phyloP scores from a whole-genome alignment of 768 basidiomycete species.

The Hygrocybe punicea region DNA sequence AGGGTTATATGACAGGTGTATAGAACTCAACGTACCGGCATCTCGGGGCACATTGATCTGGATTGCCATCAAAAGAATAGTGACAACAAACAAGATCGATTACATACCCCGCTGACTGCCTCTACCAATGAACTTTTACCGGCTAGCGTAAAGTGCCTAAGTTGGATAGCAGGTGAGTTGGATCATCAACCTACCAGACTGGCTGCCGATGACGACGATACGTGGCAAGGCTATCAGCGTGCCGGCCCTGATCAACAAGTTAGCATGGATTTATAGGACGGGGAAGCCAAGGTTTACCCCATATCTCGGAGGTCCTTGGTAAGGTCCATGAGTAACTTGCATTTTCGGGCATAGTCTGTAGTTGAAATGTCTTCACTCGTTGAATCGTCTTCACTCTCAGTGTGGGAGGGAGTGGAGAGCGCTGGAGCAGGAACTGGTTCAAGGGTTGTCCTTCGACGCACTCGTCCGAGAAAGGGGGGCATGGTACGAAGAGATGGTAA shows the following conservation, averaged over 20 bases:
- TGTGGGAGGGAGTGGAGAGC: not conserved
- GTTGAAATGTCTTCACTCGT: slow-evolving; percentile 7
- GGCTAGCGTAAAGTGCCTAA: slow-evolving; percentile 30
- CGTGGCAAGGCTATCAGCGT: slow-evolving; percentile 45
- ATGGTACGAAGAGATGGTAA: no score
- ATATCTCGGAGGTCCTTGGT: slow-evolving; percentile 37
- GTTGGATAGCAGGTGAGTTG: not conserved
- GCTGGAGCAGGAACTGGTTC: no score
- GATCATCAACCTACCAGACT: slow-evolving; percentile 42
- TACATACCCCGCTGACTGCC: slow-evolving; percentile 51
- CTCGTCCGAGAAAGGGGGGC: no score
- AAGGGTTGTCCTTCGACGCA: no score
- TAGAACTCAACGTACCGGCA: slow-evolving; percentile 54
- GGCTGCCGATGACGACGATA: slow-evolving; percentile 54
- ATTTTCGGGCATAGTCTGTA: slow-evolving; percentile 39
- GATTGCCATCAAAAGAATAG: not conserved
- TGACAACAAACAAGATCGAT: not conserved
- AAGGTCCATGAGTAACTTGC: slow-evolving; percentile 40
- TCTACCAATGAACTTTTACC: slow-evolving; percentile 62
- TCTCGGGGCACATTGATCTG: slow-evolving; percentile 62
- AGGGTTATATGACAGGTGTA: not conserved
- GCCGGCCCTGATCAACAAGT: slow-evolving; percentile 29
- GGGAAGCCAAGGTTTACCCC: slow-evolving; percentile 31
- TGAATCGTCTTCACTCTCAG: not conserved
- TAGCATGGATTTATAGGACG: slow-evolving; percentile 7